These are phyloP conservation scores for Cucumis sativus DNA, from an alignment of 306 rosid genomes.

Conservation along the genomic window Cucumber_9930_V3 NC_026657.2:39431501-39432000, in stretches of 20 bases:
- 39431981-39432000: slow-evolving; percentile 65
- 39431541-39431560: not conserved
- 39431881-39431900: slow-evolving; percentile 65
- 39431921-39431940: slow-evolving; percentile 64
- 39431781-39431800: not conserved
- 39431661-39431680: not conserved
- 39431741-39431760: not conserved
- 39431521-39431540: not conserved
- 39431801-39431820: not conserved
- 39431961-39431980: slow-evolving; percentile 88
- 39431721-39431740: not conserved
- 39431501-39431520: not conserved
- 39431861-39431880: slow-evolving; percentile 54
- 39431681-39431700: not conserved
- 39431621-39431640: not conserved
- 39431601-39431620: not conserved
- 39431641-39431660: not conserved
- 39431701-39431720: not conserved
- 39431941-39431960: slow-evolving; percentile 76
- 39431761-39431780: not conserved
- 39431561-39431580: not conserved
- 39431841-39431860: slow-evolving; percentile 77
- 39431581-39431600: not conserved
- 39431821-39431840: slow-evolving; percentile 58
- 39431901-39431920: slow-evolving; percentile 50